Evolutionary conservation across 2,329 filamentous ascomycete genomes (phyloP).

Genomic region (Fusarium sp.): DNA sequence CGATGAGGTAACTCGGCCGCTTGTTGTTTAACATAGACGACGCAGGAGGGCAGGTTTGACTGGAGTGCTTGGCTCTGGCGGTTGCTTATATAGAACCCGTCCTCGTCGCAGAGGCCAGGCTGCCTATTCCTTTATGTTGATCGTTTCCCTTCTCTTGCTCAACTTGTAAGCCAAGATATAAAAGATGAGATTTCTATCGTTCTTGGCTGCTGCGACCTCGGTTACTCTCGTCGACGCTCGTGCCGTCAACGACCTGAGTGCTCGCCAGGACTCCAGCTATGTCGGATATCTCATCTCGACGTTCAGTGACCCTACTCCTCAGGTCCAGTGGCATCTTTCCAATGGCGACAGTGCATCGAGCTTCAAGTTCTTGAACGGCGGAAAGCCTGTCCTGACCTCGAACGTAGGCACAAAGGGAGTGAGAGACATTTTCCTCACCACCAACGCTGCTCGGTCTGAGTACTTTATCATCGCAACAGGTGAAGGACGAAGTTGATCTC

Average conservation of each 20-base stretch:
- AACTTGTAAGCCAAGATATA: background rate
- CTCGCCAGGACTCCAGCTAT: constrained; percentile 1
- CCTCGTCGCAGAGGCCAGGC: background rate
- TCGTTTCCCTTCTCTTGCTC: background rate
- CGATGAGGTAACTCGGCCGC: constrained; percentile 5
- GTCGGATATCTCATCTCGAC: constrained; percentile 53
- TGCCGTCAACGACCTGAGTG: constrained; percentile 9
- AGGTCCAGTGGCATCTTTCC: constrained; percentile 51
- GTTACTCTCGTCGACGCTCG: constrained; percentile 11
- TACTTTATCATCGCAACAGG: constrained; percentile 53
- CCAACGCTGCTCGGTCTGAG: constrained; percentile 49
- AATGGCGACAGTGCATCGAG: constrained; percentile 47
- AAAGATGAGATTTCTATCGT: constrained; percentile 9
- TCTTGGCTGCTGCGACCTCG: constrained; percentile 14
- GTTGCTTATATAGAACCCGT: background rate
- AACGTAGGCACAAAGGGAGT: constrained; percentile 51
- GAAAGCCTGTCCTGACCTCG: constrained; percentile 48
- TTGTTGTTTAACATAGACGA: background rate
- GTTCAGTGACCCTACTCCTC: constrained; percentile 48
- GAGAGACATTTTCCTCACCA: constrained; percentile 50
- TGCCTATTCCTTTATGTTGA: background rate
- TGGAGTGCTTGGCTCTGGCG: background rate
- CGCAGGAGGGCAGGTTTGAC: background rate
- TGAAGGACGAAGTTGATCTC: background rate
- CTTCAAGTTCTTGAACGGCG: constrained; percentile 49